Evolutionary conservation across 352 stramenopile genomes (phyloP).

Genomic region (Thalassiosira ordinaria): DNA sequence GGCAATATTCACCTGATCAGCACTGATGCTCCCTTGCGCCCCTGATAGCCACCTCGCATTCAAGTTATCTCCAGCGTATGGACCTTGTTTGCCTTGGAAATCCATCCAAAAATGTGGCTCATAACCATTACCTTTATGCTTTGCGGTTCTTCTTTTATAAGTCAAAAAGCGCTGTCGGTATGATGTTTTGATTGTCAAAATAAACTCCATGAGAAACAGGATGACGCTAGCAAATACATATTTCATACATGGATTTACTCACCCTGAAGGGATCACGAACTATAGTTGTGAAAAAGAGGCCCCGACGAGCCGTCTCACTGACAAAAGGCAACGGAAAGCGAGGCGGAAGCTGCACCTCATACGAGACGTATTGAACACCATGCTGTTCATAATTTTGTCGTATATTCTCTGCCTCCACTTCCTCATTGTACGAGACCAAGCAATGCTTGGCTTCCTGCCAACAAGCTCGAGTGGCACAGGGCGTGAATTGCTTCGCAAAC

Average conservation of each 20-base stretch:
- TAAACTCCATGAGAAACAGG: too few species aligned
- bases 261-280: conserved; percentile 47
- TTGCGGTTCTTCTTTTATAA: conserved; percentile 23
- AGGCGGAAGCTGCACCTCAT: conserved; percentile 54
- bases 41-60: conserved; percentile 54
- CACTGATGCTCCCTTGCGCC: conserved; percentile 11
- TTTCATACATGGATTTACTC: too few species aligned
- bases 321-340: conserved; percentile 54
- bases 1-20: conserved; percentile 59
- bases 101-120: conserved; percentile 44
- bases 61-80: conserved; percentile 50
- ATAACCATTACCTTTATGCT: neutral
- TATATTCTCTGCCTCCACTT: conserved; percentile 53
- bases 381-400: conserved; percentile 47
- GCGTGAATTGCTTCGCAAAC: conserved; percentile 12
- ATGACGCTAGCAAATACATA: too few species aligned
- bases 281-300: conserved; percentile 57
- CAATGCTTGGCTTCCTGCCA: conserved; percentile 53
- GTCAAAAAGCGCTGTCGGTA: conserved; percentile 28
- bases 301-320: conserved; percentile 30
- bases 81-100: conserved; percentile 11
- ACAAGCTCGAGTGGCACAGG: conserved; percentile 48
- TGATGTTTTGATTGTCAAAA: too few species aligned
- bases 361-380: conserved; percentile 58
- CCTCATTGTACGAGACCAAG: conserved; percentile 52